Evolutionary conservation across 83 land plant genomes (phyloP), one percentile per base, ranked within the genome.

Genomic region (Picea engelmannii): DNA sequence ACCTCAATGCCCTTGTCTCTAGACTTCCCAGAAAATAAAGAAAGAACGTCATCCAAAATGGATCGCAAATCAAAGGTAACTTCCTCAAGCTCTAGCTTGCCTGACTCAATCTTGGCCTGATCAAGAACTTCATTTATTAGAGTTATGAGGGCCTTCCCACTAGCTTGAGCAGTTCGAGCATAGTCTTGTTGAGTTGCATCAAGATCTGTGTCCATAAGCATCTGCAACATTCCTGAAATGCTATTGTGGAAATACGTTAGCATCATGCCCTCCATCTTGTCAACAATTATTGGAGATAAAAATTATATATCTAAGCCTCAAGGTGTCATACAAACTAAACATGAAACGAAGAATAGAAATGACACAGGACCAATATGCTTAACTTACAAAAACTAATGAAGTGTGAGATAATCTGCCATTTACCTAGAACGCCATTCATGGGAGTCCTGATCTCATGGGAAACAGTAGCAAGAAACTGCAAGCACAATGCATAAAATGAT

Each of bases 401-500:
- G 12, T 55, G 65, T 63, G 31, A 80, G 12, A 58, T 44, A 27
- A 59, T 31, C 16, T 44, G n/a, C n/a, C 44, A 21, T 20, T 81
- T 69, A 95, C 98, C 98, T 47, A 95, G 84, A 77, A 95, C 98
- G 49, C 96, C 98, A 84, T 93, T 95, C 98, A 95, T 95, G 31
- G 98, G 98, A 63, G 96, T 95, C 62, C 98, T 86, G 76, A 95
- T 95, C 77, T 95, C 98, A 89, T 95, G 98, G 23, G 98, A 95
- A 75, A 95, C 98, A 81, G 98, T 95, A 12, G 98, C 98, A 68
- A 95, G 90, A 83, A 95, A 95, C 98, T 95, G 82, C 82, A 89
- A 31, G 66, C n/a, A 55, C 12, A 55, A 55, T 18, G 38, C 17
- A 69, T 38, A 8, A 2, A 38, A 68, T 69, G 47, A 69, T 10